Evolutionary conservation across 352 stramenopile species (phyloP), one percentile per base, ranked within the genome.

Genomic region (Globisporangium ultimum): DNA sequence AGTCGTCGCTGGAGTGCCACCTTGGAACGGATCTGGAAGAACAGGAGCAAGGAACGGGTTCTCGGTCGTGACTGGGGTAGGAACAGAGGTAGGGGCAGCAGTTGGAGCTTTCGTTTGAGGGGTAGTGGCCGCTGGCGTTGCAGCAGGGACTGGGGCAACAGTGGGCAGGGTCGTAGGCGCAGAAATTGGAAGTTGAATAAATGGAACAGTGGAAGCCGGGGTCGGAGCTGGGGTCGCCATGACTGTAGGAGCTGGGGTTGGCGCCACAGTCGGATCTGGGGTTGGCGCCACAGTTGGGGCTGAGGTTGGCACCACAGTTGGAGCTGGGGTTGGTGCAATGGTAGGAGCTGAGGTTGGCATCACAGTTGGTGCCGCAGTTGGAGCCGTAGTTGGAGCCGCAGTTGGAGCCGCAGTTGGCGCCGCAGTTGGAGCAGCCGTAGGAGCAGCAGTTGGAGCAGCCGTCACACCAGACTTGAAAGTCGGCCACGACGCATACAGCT

Each of bases 401-500:
- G n/a, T n/a, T n/a, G n/a, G n/a, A n/a, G n/a, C n/a, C n/a, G n/a
- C n/a, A n/a, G n/a, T n/a, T n/a, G n/a, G n/a, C n/a, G n/a, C 43
- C 24, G 28, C 40, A 12, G 60, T 66, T 6, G 52, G 51, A 9
- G 40, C 48, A 8, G 40, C 47, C 8, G 53, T 64, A 5, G 64
- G 45, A 15, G 60, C 52, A 9, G 53, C 32, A 11, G 58, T 48
- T 12, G 56, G 24, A 20, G 57, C 38, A 48, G 51, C 28, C 3
- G 63, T 59, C 38, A 76, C 51, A 32, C 64, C 66, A 2, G 48
- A 22, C 48, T 77, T 70, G 58, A 84, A 83, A 9, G 63, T 81
- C 10, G 80, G 77, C 66, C 71, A 89, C 45, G 72, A 78, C 5
- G 67, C 67, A 55, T 83, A 86, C 17, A 78, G 53, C 54, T 86